Evolutionary conservation across 2,329 filamentous ascomycete genomes (phyloP), one percentile per base, ranked within the genome.

Genomic region (Grosmannia penicillata): DNA sequence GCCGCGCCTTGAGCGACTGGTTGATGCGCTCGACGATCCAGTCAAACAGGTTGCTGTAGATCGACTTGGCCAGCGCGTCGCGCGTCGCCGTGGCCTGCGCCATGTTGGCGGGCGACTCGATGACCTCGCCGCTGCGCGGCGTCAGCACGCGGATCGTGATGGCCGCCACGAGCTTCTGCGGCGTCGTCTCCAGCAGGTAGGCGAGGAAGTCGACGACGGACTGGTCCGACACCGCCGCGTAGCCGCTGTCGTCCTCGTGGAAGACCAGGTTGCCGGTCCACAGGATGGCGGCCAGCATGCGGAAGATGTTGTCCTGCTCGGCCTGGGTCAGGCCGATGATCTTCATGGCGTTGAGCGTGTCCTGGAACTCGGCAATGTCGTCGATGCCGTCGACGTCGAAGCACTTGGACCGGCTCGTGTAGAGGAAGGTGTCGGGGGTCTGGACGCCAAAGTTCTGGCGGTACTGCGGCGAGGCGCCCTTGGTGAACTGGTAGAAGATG

Each of bases 401-500:
- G 55, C 91, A 98, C 63, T 94, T 93, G 42, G 89, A 94, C 48
- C 75, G 77, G 59, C 85, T 95, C 14, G 87, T 94, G 57, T 98
- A 98, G 19, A 83, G 63, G 58, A 98, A 98, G 25, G 86, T 84
- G 52, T 93, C 82, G 19, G 91, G 91, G 49, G 81, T 80, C 56
- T 96, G 89, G 17, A 98, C 68, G 36, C 91, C 91, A 54, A 84
- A 95, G n/a, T 68, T 77, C 52, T 91, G 77, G 56, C 85, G 72
- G 59, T 96, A 93, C 42, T 80, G 75, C 48, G 80, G 70, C n/a
- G 86, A 82, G 9, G 89, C 89, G 4, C 83, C 86, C 62, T 96
- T 98, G 33, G 91, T 84, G 59, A 96, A 95, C 59, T 98, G 91
- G 62, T 98, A 98, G 59, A 98, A 98, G 52, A 98, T 96, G 62